Percentiles rank a stretch among this genome's conserved stretches.
Evolutionary conservation across 208 protist genomes (phyloP).

Genomic region (Crithidia brevicula): DNA sequence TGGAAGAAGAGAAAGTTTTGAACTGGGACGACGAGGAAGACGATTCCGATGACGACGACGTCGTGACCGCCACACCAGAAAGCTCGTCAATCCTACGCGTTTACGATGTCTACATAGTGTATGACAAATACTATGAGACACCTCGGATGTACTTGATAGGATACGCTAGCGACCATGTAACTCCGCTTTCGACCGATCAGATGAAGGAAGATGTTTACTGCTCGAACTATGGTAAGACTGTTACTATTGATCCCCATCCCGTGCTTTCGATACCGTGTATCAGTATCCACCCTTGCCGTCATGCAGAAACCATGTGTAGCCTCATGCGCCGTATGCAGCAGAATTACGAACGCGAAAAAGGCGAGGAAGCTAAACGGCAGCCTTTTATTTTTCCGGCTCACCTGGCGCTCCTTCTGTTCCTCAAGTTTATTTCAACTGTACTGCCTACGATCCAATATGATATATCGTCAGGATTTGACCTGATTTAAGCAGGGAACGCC

Average conservation of each 20-base stretch:
- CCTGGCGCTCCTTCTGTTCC: conserved; percentile 71
- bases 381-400: conserved; percentile 55
- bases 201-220: conserved; percentile 98
- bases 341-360: conserved; percentile 50
- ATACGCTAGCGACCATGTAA: conserved; percentile 74
- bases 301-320: conserved; percentile 95
- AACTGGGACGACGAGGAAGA: conserved; percentile 68
- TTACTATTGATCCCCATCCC: conserved; percentile 95
- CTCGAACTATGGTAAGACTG: conserved; percentile 97
- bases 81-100: conserved; percentile 51
- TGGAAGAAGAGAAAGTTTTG: conserved; percentile 43
- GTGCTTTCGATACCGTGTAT: conserved; percentile 82
- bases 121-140: conserved; percentile 98
- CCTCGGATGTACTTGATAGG: conserved; percentile 97
- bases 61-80: conserved; percentile 1
- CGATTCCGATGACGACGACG: conserved; percentile 34
- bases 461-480: conserved; percentile 87
- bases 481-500: no score
- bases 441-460: conserved; percentile 98
- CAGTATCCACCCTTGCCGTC: conserved; percentile 97
- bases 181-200: conserved; percentile 84
- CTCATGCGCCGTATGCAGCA: conserved; percentile 85
- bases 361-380: conserved; percentile 32
- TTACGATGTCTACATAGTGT: conserved; percentile 97
- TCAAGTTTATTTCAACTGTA: conserved; percentile 95